Base-by-base conservation (phyloP, 192 early-diverging fungal species). In the Rhizoclosmatium globosum region DNA sequence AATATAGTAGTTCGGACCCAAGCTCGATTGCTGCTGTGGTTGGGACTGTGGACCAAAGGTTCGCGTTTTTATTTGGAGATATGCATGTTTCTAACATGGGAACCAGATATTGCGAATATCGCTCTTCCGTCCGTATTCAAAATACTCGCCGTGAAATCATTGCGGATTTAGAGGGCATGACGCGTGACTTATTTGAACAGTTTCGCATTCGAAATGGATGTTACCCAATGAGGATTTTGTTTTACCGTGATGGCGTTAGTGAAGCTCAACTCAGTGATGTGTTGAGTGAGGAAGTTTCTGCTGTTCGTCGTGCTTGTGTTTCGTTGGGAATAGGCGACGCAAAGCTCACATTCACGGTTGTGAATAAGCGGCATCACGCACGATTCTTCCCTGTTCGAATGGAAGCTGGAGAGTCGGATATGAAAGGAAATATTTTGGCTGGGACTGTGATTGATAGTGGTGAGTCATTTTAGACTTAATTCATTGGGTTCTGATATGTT, bases 281-380 rank as follows among this genome's bases (percentile, higher is more conserved):
- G 0, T 56, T 89, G 7, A 81, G 89, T 7, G 84, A 81, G 42
- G 96, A 98, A 79, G 84, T 98, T 4, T 59, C 85, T 66, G 89
- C 90, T 21, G 88, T 96, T 65, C 81, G 81, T 58, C 72, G 79
- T 0, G 92, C 89, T 3, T 89, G 84, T 60, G 62, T 76, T 39
- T 47, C 46, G 3, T 41, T 75, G 45, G 72, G 72, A 44, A 59
- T 67, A n/a, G 64, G 42, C n/a, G 64, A 66, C 23, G 69, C 67
- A 31, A 66, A 23, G 0, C 45, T 82, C 57, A 95, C 94, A 11
- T 93, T 92, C 82, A 82, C 92, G 0, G 83, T 93, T 13, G 89
- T 91, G 6, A 92, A 93, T 74, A 96, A 96, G 82, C 91, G 95
- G 17, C 94, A 97, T 69, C 90, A 93, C 47, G 87, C 92, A 3